phyloP scores from a whole-genome alignment of 192 early-diverging fungal genomes.

The Pilaira anomala region DNA sequence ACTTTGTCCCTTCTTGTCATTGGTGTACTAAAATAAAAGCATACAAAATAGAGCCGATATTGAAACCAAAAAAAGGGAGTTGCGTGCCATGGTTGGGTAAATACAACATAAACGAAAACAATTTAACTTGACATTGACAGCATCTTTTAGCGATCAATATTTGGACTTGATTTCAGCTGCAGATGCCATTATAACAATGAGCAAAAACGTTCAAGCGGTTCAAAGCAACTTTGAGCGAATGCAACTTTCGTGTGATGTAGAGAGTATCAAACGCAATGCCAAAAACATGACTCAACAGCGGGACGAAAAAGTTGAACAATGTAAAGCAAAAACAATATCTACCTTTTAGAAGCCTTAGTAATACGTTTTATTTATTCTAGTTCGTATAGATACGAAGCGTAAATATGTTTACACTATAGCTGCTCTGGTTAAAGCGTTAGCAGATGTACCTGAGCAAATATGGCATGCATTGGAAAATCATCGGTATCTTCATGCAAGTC shows the following conservation, averaged over 20 bases:
- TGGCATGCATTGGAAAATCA: conserved; percentile 77
- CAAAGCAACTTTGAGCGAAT: conserved; percentile 56
- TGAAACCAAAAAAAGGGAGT: conserved; percentile 77
- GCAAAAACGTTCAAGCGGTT: conserved; percentile 48
- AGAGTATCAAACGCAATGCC: conserved; percentile 42
- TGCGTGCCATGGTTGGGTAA: conserved; percentile 85
- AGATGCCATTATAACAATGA: conserved; percentile 76
- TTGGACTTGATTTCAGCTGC: conserved; percentile 83
- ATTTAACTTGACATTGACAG: not conserved
- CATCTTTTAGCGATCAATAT: conserved; percentile 68
- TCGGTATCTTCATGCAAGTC: conserved; percentile 65
- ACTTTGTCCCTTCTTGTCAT: not conserved
- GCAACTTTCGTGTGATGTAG: conserved; percentile 53
- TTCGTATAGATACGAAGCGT: conserved; percentile 33
- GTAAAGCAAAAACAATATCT: not conserved
- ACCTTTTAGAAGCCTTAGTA: not conserved
- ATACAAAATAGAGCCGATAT: conserved; percentile 59
- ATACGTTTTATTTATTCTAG: not conserved
- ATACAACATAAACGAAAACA: not conserved
- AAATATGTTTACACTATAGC: conserved; percentile 67
- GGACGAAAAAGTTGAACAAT: not conserved
- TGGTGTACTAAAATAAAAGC: not conserved
- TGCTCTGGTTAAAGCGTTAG: conserved; percentile 78
- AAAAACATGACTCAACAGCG: conserved; percentile 21
- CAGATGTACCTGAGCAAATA: conserved; percentile 88